Percentiles rank a stretch among this genome's conserved stretches.
phyloP scores from a whole-genome alignment of 2,329 filamentous ascomycete species.

The Lachnellula arida region DNA sequence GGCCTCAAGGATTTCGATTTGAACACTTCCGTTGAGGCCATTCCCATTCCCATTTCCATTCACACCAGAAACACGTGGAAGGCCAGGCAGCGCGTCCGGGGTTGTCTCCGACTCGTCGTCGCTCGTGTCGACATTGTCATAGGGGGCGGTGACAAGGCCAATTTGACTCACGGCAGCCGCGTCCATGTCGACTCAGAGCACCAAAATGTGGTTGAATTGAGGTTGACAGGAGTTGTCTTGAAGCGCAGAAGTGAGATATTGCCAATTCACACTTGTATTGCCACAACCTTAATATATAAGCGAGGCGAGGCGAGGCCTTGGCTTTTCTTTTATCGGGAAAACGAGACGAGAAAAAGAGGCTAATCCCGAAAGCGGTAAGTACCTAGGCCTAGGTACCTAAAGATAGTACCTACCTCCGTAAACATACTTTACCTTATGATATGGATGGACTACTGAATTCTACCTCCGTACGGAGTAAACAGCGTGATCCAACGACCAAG shows the following conservation, averaged over 20 bases:
- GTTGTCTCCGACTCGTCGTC: neutral
- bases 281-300: neutral
- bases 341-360: neutral
- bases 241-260: neutral
- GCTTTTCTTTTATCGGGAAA: neutral
- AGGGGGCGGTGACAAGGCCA: neutral
- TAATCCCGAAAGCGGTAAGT: neutral
- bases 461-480: no score
- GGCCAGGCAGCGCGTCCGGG: neutral
- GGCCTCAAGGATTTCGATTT: slow-evolving; percentile 19
- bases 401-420: neutral
- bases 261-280: neutral
- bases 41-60: neutral
- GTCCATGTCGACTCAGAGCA: neutral
- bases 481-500: no score
- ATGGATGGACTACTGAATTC: no score
- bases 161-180: neutral
- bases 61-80: slow-evolving; percentile 11
- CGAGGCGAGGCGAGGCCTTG: no score
- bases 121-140: neutral
- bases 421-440: neutral
- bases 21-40: neutral
- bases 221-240: neutral
- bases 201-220: neutral
- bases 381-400: no score